Evolutionary conservation across 768 basidiomycete species (phyloP).

Genomic region (Boletus coccyginus): DNA sequence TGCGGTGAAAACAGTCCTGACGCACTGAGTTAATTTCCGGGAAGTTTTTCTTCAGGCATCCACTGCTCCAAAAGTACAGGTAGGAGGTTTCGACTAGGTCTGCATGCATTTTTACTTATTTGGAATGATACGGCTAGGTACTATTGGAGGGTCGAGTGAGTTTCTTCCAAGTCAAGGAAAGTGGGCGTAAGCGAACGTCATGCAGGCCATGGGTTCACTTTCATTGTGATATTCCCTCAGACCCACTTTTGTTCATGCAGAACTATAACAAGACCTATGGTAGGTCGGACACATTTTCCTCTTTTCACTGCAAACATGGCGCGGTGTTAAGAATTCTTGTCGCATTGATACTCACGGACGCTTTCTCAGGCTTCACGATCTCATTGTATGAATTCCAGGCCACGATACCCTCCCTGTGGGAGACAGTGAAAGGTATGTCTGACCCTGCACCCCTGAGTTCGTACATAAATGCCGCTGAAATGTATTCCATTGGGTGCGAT

Average conservation of each 20-base stretch:
- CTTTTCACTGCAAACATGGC: neutral
- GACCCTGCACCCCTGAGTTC: constrained; percentile 30
- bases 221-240: constrained; percentile 49
- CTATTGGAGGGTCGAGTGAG: constrained; percentile 32
- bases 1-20: neutral
- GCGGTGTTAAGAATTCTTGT: neutral
- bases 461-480: constrained; percentile 35
- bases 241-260: constrained; percentile 58
- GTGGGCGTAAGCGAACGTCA: constrained; percentile 12
- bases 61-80: constrained; percentile 30
- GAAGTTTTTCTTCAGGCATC: constrained; percentile 50
- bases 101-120: neutral
- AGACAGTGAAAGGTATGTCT: constrained; percentile 49
- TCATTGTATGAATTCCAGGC: constrained; percentile 58
- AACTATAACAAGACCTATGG: constrained; percentile 55
- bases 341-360: neutral
- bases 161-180: constrained; percentile 33
- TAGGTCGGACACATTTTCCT: constrained; percentile 3
- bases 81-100: constrained; percentile 1
- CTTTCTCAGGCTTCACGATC: constrained; percentile 53
- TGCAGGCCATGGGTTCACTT: constrained; percentile 48
- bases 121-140: constrained; percentile 12
- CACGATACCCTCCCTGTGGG: constrained; percentile 67
- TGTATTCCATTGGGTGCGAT: neutral
- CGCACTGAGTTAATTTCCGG: neutral